Percentiles rank a stretch among this genome's conserved stretches.
These are phyloP conservation scores for Cryptomeria japonica DNA, from an alignment of 75 land plant species.

Conservation along the genomic window DNA sequence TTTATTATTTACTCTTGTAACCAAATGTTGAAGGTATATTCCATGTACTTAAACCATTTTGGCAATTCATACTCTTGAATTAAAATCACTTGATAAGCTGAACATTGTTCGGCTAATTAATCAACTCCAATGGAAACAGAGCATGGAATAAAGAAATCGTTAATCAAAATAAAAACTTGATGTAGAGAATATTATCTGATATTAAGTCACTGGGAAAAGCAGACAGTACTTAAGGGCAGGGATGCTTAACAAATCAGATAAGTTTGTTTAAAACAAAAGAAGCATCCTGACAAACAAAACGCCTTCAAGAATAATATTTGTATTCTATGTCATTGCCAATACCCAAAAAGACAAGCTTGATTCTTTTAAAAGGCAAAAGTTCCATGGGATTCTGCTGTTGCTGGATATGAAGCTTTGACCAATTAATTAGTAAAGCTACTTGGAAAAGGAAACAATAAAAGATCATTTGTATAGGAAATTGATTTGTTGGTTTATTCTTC, in stretches of 20 bases:
- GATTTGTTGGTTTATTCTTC: neutral
- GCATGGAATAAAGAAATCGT: neutral
- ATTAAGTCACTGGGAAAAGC: neutral
- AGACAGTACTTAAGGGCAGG: neutral
- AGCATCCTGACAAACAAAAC: neutral
- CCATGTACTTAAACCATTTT: neutral
- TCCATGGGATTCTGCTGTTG: neutral
- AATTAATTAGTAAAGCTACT: neutral
- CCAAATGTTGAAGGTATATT: neutral
- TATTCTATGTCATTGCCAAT: neutral
- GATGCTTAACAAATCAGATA: neutral
- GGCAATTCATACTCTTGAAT: neutral
- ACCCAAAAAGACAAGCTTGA: neutral
- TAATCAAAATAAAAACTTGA: constrained; percentile 3
- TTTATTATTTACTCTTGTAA: neutral
- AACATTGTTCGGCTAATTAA: neutral
- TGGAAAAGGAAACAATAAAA: neutral
- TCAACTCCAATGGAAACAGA: neutral
- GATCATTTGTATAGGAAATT: neutral
- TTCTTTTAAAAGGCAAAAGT: neutral
- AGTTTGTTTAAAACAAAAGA: neutral
- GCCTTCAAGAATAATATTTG: neutral
- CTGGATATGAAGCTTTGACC: neutral
- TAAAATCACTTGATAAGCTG: neutral
- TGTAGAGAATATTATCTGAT: neutral